A percentile compares a stretch with the other conserved stretches of the same genome.
Conservation (phyloP, 768 basidiomycete species). For the Wakefieldia striispora region DNA sequence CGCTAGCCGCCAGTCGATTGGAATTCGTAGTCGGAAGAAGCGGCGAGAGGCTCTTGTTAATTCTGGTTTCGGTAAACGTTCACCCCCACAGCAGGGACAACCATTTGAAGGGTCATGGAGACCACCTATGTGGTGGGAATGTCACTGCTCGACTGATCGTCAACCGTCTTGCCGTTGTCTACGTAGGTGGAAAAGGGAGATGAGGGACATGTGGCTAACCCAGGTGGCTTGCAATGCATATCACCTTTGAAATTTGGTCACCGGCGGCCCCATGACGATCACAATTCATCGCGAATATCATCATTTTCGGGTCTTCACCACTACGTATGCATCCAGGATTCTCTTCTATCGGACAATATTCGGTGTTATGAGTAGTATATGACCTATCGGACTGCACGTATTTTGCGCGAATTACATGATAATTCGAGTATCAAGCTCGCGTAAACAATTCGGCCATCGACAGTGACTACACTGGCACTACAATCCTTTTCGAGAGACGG, state of each 20-base stretch:
- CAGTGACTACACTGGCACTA: too few species aligned
- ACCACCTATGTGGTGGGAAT: constrained; percentile 36
- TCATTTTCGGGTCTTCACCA: too few species aligned
- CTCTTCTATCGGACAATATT: constrained; percentile 8
- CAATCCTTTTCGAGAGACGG: too few species aligned
- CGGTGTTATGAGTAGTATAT: constrained; percentile 3
- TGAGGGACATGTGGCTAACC: constrained; percentile 46
- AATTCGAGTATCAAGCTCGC: too few species aligned
- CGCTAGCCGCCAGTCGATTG: constrained; percentile 21
- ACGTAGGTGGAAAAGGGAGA: constrained; percentile 39
- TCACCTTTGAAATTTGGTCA: constrained; percentile 9
- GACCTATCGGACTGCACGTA: background rate
- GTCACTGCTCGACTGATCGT: constrained; percentile 24
- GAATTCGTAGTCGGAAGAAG: constrained; percentile 3
- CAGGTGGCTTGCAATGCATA: constrained; percentile 43
- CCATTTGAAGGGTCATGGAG: constrained; percentile 34
- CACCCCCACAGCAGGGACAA: constrained; percentile 3
- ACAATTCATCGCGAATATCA: background rate
- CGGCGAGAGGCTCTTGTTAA: constrained; percentile 5
- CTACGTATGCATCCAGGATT: background rate
- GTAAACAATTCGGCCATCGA: too few species aligned
- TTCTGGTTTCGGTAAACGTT: constrained; percentile 5
- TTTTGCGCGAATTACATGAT: background rate
- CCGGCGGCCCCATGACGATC: background rate
- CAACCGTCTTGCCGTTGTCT: constrained; percentile 26